Percentiles rank a stretch among this genome's conserved stretches.
Conservation (phyloP, 805 yeast species). For the Yarrowia phangngaensis region DNA sequence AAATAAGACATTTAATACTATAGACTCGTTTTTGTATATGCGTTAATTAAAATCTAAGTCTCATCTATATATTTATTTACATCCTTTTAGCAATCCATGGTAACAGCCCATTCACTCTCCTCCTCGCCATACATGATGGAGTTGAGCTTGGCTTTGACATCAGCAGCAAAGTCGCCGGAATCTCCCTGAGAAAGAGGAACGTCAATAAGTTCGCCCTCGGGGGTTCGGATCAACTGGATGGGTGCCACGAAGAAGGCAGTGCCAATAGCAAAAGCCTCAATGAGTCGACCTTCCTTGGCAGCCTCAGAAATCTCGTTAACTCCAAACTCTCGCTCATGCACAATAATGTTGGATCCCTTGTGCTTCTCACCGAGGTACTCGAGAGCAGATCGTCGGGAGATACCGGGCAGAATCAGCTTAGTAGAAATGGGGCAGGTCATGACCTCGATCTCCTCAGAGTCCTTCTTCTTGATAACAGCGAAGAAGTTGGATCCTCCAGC, state of each 20-base stretch:
- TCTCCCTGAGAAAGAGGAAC: constrained; percentile 21
- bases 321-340: constrained; percentile 78
- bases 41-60: too few relatives aligned
- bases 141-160: constrained; percentile 20
- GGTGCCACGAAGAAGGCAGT: constrained; percentile 98
- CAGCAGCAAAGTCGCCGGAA: constrained; percentile 18
- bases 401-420: constrained; percentile 86
- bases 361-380: constrained; percentile 71
- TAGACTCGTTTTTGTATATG: too few relatives aligned
- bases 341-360: constrained; percentile 70
- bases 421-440: constrained; percentile 97
- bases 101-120: constrained; percentile 22
- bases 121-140: constrained; percentile 25
- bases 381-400: constrained; percentile 86
- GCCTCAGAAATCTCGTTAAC: constrained; percentile 76
- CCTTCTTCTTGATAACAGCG: constrained; percentile 67
- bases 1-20: too few relatives aligned
- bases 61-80: too few relatives aligned
- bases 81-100: constrained; percentile 8
- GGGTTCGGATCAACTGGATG: constrained; percentile 59
- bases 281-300: constrained; percentile 72
- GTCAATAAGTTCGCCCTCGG: constrained; percentile 23
- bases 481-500: constrained; percentile 98
- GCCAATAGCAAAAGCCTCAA: constrained; percentile 96
- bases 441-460: constrained; percentile 74